phyloP scores from a whole-genome alignment of 345 rosid genomes.

The Excoecaria agallocha region DNA sequence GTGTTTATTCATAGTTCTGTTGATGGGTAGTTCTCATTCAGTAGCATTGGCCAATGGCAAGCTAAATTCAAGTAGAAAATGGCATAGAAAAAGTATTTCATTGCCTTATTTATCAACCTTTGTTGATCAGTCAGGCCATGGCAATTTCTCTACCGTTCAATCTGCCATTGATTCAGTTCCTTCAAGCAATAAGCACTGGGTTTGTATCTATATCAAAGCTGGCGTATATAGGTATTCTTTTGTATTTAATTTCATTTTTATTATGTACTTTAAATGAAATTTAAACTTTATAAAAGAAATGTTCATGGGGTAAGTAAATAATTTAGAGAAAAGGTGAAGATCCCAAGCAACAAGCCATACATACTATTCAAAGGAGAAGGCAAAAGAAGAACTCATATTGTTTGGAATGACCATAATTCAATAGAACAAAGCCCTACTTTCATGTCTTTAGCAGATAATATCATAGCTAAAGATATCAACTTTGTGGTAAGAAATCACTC shows the following conservation, averaged over 20 bases:
- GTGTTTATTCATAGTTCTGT: neutral
- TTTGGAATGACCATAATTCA: slow-evolving; percentile 60
- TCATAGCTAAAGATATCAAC: slow-evolving; percentile 48
- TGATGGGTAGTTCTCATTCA: slow-evolving; percentile 3
- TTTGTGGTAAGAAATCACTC: slow-evolving; percentile 40
- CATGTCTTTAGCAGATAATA: slow-evolving; percentile 53
- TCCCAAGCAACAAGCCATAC: slow-evolving; percentile 62
- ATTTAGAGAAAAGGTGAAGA: slow-evolving; percentile 67
- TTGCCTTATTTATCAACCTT: slow-evolving; percentile 6
- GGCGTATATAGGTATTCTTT: slow-evolving; percentile 49
- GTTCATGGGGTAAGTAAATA: neutral
- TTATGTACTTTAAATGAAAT: neutral
- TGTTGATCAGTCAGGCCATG: slow-evolving; percentile 53
- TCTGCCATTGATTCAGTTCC: slow-evolving; percentile 62
- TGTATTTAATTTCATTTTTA: neutral
- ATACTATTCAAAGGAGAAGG: slow-evolving; percentile 57
- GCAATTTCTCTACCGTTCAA: slow-evolving; percentile 53
- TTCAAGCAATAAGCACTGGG: slow-evolving; percentile 41
- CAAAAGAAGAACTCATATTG: slow-evolving; percentile 47
- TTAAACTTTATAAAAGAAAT: neutral
- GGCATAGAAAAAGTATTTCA: neutral
- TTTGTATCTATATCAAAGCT: slow-evolving; percentile 45
- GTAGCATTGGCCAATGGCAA: neutral
- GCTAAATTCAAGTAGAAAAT: no score
- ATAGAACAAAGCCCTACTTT: slow-evolving; percentile 58